Evolutionary conservation across 139 green algal species (phyloP), one percentile per base, ranked within the genome.

Genomic region (Mesotaenium endlicherianum): DNA sequence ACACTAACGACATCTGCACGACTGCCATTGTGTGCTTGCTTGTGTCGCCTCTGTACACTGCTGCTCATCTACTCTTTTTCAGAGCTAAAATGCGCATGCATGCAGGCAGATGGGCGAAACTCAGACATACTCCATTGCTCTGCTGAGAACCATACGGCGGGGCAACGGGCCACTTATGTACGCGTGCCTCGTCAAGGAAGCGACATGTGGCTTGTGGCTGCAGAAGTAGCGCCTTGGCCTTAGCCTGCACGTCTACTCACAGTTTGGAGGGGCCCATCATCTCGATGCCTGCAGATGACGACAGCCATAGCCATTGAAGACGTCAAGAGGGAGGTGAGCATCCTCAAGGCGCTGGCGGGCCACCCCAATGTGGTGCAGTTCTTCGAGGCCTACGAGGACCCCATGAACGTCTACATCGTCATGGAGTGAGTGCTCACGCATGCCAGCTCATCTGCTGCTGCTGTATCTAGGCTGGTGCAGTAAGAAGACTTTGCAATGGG

Each of bases 271-370:
- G 11, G 49, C 49, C 16, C 49, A n/a, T n/a, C 49, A 11, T 58
- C 49, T n/a, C n/a, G n/a, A n/a, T n/a, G 11, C 16, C 11, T 43
- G 36, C 75, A 81, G 75, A 81, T 81, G 75, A 74, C 75, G 2
- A 71, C 55, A 11, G 75, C 53, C 36, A 47, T 81, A 50, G 77
- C 77, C 79, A 90, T 98, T 20, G 93, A 97, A 45, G 96, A 99
- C 78, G 93, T 99, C 68, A 85, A 91, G 86, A 88, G 94, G 0
- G 96, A 99, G 87, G 93, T 99, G 60, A 91, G 93, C 74, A 96
- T 97, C 82, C 93, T 97, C 91, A 90, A 96, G 75, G 94, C 97
- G 83, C 86, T 98, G 42, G 68, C 59, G 47, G 91, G 91, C 5
- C 93, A 97, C 81, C 70, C 80, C 5, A 94, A 97, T 88, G 89